phyloP scores from a whole-genome alignment of 306 rosid genomes.

The Styphnolobium japonicum region DNA sequence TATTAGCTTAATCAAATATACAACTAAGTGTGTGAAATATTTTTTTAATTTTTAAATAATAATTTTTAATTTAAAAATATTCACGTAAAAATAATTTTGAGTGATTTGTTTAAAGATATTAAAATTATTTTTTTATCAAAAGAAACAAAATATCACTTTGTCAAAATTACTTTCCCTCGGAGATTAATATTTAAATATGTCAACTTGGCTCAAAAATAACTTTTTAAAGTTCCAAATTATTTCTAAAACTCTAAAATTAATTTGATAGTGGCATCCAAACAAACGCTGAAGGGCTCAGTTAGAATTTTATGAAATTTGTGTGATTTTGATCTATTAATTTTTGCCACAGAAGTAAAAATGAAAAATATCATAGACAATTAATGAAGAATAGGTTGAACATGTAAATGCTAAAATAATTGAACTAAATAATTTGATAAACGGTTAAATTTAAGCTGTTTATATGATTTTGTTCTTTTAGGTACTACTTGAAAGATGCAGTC shows the following conservation, averaged over 20 bases:
- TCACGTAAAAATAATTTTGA: too few species aligned
- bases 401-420: not conserved
- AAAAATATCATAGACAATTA: not conserved
- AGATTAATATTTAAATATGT: not conserved
- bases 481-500: constrained; percentile 79
- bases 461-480: constrained; percentile 42
- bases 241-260: not conserved
- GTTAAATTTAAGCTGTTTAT: not conserved
- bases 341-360: not conserved
- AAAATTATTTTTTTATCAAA: too few species aligned
- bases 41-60: too few species aligned
- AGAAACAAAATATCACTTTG: not conserved
- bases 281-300: not conserved
- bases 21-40: not conserved
- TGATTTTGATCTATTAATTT: not conserved
- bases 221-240: not conserved
- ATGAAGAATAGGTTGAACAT: not conserved
- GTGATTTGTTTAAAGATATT: too few species aligned
- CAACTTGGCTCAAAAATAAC: not conserved
- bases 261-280: not conserved
- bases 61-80: not conserved
- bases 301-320: not conserved
- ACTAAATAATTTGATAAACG: not conserved
- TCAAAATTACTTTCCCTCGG: not conserved
- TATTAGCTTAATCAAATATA: not conserved